phyloP scores from a whole-genome alignment of 768 basidiomycete species.

The Russula dissimulans region DNA sequence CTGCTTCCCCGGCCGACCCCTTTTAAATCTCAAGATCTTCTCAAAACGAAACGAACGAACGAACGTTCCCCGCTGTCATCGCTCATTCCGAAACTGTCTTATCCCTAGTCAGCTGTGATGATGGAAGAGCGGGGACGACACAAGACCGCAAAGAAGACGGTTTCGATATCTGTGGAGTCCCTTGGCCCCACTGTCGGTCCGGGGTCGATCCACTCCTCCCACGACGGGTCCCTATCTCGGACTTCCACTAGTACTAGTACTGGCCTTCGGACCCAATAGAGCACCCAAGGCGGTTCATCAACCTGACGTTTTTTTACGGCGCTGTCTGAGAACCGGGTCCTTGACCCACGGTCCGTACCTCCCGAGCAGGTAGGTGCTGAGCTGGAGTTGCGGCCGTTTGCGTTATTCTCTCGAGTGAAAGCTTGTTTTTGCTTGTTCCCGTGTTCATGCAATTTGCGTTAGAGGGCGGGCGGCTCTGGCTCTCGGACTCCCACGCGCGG shows the following conservation, averaged over 20 bases:
- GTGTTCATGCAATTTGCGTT: neutral
- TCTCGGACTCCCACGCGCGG: neutral
- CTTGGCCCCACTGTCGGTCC: neutral
- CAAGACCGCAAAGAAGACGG: neutral
- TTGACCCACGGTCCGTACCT: slow-evolving; percentile 5
- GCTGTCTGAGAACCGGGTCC: slow-evolving; percentile 8
- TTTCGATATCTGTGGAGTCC: neutral
- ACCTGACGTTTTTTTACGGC: neutral
- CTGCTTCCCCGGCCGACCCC: neutral
- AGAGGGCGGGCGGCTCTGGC: neutral
- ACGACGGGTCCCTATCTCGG: slow-evolving; percentile 1
- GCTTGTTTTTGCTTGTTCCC: slow-evolving; percentile 4
- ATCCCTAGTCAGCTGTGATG: slow-evolving; percentile 1
- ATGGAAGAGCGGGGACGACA: neutral
- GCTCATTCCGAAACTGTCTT: neutral
- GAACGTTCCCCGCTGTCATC: neutral
- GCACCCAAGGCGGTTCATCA: neutral
- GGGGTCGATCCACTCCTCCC: slow-evolving; percentile 12
- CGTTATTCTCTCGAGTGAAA: slow-evolving; percentile 8
- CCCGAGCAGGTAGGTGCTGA: neutral
- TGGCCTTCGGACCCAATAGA: slow-evolving; percentile 8
- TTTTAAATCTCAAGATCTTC: neutral
- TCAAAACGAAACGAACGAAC: neutral
- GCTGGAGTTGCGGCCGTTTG: neutral
- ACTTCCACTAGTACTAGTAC: neutral